Evolutionary conservation across 169 alveolate species (phyloP).

Genomic region (Babesia caballi): DNA sequence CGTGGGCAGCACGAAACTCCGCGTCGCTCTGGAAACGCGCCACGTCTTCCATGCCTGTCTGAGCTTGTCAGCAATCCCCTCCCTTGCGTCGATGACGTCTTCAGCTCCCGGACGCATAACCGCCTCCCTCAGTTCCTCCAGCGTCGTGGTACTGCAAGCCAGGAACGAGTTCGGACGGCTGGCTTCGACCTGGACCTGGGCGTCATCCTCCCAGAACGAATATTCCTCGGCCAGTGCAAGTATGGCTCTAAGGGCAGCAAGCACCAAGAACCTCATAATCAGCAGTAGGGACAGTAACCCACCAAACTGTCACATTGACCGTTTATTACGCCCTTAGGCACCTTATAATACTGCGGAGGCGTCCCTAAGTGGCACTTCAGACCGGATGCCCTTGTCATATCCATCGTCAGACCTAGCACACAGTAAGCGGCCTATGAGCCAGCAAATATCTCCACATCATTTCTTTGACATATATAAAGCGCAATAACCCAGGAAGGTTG

Average conservation of each 20-base stretch:
- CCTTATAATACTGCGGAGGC: no score
- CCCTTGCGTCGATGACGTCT: background rate
- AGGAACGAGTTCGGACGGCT: background rate
- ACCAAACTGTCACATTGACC: no score
- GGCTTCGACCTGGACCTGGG: background rate
- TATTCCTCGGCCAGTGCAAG: background rate
- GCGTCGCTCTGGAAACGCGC: background rate
- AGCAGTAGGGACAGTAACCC: no score
- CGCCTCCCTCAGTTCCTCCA: background rate
- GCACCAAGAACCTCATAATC: background rate
- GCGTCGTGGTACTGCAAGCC: background rate
- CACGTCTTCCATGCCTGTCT: background rate
- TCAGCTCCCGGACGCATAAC: background rate
- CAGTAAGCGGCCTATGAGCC: no score
- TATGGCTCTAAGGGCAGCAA: background rate
- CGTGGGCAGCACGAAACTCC: slow-evolving; percentile 1
- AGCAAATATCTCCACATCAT: no score
- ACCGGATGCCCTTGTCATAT: no score
- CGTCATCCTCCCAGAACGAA: slow-evolving; percentile 6
- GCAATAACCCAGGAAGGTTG: no score
- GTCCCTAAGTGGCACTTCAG: no score
- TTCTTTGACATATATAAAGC: no score
- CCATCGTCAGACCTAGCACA: no score
- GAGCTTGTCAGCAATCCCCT: background rate
- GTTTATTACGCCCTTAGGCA: no score